A percentile compares a stretch with the other conserved stretches of the same genome.
Conservation (phyloP, 2,329 filamentous ascomycete species). For the Dothistroma pini region DNA sequence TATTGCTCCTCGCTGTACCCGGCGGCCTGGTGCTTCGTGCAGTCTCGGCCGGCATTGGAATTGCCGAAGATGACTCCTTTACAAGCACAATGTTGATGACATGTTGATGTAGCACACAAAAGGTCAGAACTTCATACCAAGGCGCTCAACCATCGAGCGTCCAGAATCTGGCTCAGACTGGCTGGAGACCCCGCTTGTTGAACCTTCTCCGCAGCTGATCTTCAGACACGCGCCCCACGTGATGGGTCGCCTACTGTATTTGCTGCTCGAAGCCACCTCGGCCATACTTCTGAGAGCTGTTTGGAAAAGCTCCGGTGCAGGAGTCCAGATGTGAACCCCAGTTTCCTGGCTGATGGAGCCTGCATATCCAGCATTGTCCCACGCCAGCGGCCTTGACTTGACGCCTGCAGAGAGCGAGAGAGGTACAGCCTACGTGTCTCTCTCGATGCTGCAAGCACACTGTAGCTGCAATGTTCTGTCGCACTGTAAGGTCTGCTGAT, state of each 20-base stretch:
- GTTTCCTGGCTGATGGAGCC: background rate
- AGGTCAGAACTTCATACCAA: background rate
- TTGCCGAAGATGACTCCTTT: background rate
- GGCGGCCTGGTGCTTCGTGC: background rate
- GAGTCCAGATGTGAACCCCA: background rate
- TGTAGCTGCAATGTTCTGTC: too few species aligned
- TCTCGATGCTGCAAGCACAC: too few species aligned
- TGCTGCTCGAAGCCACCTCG: background rate
- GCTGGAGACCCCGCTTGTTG: background rate
- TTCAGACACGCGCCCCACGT: background rate
- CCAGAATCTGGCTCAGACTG: background rate
- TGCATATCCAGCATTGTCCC: too few species aligned
- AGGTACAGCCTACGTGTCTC: too few species aligned
- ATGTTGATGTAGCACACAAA: background rate
- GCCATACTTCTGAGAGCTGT: background rate
- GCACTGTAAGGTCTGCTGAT: too few species aligned
- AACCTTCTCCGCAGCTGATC: background rate
- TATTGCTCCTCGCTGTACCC: conserved; percentile 7
- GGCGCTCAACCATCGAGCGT: background rate
- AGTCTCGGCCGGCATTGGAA: background rate
- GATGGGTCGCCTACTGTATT: background rate
- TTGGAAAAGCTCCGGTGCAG: background rate
- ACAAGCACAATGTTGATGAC: background rate
- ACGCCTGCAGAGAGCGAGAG: too few species aligned
- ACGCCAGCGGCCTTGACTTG: too few species aligned